Evolutionary conservation across 805 yeast genomes (phyloP), one percentile per base, ranked within the genome.

Genomic region (Metschnikowia continentalis): DNA sequence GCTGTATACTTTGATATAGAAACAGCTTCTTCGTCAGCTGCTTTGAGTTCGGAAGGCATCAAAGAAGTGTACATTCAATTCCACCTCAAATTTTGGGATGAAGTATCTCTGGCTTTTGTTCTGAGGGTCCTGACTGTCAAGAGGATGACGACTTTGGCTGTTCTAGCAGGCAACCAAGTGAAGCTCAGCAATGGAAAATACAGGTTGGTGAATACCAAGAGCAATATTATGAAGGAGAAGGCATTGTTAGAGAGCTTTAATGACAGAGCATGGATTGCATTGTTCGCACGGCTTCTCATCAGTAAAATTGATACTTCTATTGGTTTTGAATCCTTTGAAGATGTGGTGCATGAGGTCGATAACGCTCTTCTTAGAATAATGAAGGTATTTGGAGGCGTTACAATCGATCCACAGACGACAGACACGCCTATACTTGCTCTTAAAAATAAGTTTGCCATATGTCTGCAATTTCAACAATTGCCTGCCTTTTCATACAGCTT

Each of bases 1-100:
- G 64, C 71, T 0, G 15, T 74, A 5, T 64, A 56, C 42, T 71
- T 74, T 53, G 74, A 73, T 33, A 59, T 67, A 52, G 68, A 67
- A 6, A 65, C 71, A 0, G 64, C 49, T 1, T 51, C 60, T 5
- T 61, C 69, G 0, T 58, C 69, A 6, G 33, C 47, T 4, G 42
- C 63, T 4, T 48, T 51, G 7, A n/a, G 50, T 1, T 53, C 54
- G 2, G 43, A 36, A 15, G 63, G 63, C 3, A 45, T 61, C 1
- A 59, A 53, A 22, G 64, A 69, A 35, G 61, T 61, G 2, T 65
- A 51, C 49, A 54, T 71, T n/a, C 78, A 74, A 46, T 66, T 71
- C 35, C 64, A 59, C 39, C 46, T 66, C 17, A 64, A 56, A n/a
- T 70, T 56, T 47, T 70, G 68, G 67, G 66, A 66, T 50, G 26